Evolutionary conservation across 345 rosid species (phyloP).

Genomic region (Arabis alpina): DNA sequence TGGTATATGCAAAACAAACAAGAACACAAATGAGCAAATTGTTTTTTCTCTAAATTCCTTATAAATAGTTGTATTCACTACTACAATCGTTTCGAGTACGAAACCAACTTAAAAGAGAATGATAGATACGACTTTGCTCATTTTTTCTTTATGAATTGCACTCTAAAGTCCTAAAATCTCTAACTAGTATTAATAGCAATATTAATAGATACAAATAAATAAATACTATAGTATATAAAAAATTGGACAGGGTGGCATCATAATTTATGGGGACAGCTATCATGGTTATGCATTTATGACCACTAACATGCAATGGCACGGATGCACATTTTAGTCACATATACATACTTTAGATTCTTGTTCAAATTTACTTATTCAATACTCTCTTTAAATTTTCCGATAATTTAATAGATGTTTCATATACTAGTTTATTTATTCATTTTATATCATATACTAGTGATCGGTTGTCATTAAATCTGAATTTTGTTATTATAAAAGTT

Average conservation of each 20-base stretch:
- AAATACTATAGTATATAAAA: neutral
- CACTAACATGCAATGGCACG: constrained; percentile 47
- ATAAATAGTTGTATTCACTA: neutral
- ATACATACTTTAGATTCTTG: constrained; percentile 31
- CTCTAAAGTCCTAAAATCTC: constrained; percentile 14
- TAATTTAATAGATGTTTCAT: neutral
- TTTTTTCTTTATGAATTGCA: constrained; percentile 22
- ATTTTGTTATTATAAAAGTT: constrained; percentile 9
- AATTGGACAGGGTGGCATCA: constrained; percentile 42
- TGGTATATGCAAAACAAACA: neutral
- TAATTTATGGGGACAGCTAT: constrained; percentile 42
- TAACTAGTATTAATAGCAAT: constrained; percentile 22
- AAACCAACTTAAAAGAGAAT: constrained; percentile 19
- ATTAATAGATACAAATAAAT: constrained; percentile 3
- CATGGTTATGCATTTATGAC: constrained; percentile 40
- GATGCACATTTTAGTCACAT: constrained; percentile 23
- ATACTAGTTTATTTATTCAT: neutral
- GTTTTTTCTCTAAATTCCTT: neutral
- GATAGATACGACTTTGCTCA: constrained; percentile 17
- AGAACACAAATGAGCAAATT: neutral
- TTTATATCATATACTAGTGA: neutral
- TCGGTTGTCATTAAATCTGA: constrained; percentile 9
- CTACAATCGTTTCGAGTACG: constrained; percentile 12
- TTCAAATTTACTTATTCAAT: constrained; percentile 17
- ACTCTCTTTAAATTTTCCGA: neutral